Percentiles rank a stretch among this genome's conserved stretches.
These are phyloP conservation scores for Solanum medicagineum DNA, from an alignment of 257 asterid species.

Conservation along the genomic window DNA sequence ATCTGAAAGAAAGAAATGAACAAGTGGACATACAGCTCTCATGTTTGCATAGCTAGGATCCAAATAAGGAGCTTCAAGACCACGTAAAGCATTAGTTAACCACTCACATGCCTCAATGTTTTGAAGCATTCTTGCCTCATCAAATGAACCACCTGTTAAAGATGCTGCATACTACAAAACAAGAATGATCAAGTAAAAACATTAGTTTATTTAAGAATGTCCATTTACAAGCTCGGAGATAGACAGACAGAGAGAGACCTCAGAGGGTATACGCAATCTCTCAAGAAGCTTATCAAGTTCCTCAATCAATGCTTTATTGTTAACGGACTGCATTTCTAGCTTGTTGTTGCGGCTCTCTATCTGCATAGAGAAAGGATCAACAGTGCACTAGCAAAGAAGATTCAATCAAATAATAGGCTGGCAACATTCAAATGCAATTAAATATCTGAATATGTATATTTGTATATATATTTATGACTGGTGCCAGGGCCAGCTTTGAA, in stretches of 20 bases:
- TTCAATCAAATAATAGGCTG: neutral
- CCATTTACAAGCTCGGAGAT: neutral
- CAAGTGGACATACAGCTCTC: conserved; percentile 60
- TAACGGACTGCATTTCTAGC: conserved; percentile 93
- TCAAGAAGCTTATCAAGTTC: conserved; percentile 94
- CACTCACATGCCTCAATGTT: conserved; percentile 94
- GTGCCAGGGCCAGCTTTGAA: neutral
- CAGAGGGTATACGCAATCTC: conserved; percentile 66
- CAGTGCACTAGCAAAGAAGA: conserved; percentile 10
- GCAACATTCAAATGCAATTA: neutral
- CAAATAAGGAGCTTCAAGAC: conserved; percentile 74
- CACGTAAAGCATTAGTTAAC: conserved; percentile 60
- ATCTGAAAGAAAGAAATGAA: neutral
- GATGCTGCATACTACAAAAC: conserved; percentile 59
- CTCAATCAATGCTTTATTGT: conserved; percentile 76
- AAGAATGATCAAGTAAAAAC: neutral
- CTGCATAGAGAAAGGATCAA: conserved; percentile 36
- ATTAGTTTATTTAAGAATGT: neutral
- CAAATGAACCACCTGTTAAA: conserved; percentile 80
- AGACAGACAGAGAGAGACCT: conserved; percentile 31
- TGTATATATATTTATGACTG: neutral
- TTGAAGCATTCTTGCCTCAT: conserved; percentile 79
- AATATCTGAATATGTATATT: neutral
- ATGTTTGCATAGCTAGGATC: conserved; percentile 53
- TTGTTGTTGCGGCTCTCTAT: conserved; percentile 90